A percentile compares a stretch with the other conserved stretches of the same genome.
Conservation (phyloP, 169 alveolate species). For the Ichthyophthirius multifiliis region DNA sequence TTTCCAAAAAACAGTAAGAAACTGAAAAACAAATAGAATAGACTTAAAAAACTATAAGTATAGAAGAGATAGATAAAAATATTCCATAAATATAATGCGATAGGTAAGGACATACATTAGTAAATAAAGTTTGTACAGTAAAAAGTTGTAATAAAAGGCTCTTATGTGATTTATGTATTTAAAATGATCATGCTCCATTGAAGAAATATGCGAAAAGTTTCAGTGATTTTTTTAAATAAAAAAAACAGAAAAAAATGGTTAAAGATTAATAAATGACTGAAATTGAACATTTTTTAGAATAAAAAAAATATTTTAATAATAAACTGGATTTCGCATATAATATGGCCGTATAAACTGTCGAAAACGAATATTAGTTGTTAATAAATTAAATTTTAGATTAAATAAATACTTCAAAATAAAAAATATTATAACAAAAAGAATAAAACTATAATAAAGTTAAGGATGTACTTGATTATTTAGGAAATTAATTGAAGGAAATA, state of each 20-base stretch:
- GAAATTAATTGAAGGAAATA: background rate
- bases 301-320: background rate
- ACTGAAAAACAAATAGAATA: no score
- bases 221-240: background rate
- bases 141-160: background rate
- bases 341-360: background rate
- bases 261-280: background rate
- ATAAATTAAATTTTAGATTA: background rate
- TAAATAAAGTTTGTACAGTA: background rate
- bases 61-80: background rate
- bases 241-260: background rate
- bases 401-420: background rate
- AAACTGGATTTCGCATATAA: background rate
- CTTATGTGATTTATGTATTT: background rate
- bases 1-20: no score
- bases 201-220: background rate
- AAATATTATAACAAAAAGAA: background rate
- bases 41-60: no score
- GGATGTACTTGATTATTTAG: background rate
- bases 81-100: background rate
- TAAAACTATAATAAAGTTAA: background rate
- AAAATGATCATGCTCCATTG: conserved; percentile 3
- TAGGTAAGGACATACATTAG: background rate
- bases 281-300: background rate
- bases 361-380: background rate